Percentiles rank a stretch among this genome's conserved stretches.
Conservation (phyloP, 106 monocot species). For the Hemerocallis citrina region DNA sequence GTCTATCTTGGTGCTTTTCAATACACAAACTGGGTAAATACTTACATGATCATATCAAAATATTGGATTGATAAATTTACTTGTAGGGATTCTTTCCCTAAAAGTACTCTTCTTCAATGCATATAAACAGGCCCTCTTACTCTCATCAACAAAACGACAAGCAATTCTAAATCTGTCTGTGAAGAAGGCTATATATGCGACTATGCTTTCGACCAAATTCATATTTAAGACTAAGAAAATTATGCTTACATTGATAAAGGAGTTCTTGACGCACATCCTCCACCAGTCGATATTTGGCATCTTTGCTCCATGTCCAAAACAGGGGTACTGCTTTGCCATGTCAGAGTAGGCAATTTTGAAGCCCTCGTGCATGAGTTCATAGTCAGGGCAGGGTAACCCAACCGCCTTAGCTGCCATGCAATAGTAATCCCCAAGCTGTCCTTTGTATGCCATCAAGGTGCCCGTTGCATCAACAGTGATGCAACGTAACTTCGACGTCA, state of each 20-base stretch:
- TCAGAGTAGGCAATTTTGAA: slow-evolving; percentile 83
- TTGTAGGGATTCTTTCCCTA: too few relatives aligned
- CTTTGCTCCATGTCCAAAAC: slow-evolving; percentile 80
- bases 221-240: background rate
- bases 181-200: too few relatives aligned
- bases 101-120: too few relatives aligned
- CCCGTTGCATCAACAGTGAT: slow-evolving; percentile 94
- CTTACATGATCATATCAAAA: too few relatives aligned
- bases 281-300: slow-evolving; percentile 94
- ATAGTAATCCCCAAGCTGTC: slow-evolving; percentile 96
- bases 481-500: slow-evolving; percentile 68
- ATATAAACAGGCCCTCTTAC: too few relatives aligned
- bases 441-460: slow-evolving; percentile 94
- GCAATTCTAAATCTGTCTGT: too few relatives aligned
- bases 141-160: too few relatives aligned
- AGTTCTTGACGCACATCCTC: slow-evolving; percentile 87
- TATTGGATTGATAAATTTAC: too few relatives aligned
- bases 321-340: slow-evolving; percentile 78
- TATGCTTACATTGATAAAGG: slow-evolving; percentile 66
- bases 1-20: too few relatives aligned
- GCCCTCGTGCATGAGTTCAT: slow-evolving; percentile 93
- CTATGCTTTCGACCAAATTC: too few relatives aligned
- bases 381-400: slow-evolving; percentile 86
- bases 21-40: too few relatives aligned
- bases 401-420: slow-evolving; percentile 96